These are phyloP conservation scores for Xanthoceras sorbifolium DNA, from an alignment of 345 rosid species.

Conservation along the genomic window DNA sequence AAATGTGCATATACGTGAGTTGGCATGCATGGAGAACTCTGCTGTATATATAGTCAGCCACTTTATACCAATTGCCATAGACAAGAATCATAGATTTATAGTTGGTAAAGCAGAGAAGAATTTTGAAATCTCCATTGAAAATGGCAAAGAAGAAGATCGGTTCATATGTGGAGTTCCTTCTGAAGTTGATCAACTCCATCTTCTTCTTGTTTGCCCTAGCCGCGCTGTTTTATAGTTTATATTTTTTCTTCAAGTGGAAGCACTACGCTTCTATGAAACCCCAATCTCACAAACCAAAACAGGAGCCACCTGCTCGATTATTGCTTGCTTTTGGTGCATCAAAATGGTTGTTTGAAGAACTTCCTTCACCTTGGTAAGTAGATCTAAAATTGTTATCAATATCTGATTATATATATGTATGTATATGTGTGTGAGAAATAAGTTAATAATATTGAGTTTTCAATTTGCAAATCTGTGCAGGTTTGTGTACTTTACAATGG, in stretches of 20 bases:
- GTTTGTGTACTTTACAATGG: neutral
- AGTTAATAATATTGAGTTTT: too few relatives aligned
- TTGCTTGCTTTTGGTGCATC: neutral
- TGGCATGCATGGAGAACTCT: too few relatives aligned
- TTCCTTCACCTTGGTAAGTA: conserved; percentile 1
- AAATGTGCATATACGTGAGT: too few relatives aligned
- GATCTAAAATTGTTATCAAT: too few relatives aligned
- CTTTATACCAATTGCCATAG: too few relatives aligned
- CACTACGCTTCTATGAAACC: neutral
- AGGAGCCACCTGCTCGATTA: neutral
- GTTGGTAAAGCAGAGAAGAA: neutral
- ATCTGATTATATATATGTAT: too few relatives aligned
- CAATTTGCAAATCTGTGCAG: neutral
- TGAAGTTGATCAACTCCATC: conserved; percentile 3
- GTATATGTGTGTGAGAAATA: too few relatives aligned
- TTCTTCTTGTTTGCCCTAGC: neutral
- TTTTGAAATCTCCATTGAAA: neutral
- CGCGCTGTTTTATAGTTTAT: neutral
- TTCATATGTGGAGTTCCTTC: neutral
- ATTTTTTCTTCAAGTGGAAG: neutral
- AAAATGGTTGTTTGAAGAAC: neutral
- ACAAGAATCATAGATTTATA: too few relatives aligned
- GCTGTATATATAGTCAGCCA: too few relatives aligned
- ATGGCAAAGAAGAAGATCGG: neutral
- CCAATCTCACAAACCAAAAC: neutral